These are phyloP conservation scores for Aspergillus puulaauensis DNA, from an alignment of 2,329 filamentous ascomycete genomes.

Conservation along the genomic window DNA sequence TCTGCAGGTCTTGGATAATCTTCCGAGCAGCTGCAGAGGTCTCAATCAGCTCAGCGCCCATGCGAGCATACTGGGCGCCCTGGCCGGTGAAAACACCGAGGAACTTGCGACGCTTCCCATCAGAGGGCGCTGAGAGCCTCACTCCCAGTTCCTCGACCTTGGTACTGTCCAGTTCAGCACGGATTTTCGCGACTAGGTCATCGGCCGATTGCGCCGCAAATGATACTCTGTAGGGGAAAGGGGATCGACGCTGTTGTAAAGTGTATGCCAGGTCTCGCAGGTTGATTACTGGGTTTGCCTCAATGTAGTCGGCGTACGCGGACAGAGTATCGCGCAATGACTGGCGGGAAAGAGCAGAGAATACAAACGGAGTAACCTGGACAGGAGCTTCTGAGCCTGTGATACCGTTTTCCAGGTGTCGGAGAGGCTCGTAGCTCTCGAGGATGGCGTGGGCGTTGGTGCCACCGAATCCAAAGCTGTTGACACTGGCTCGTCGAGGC, in stretches of 20 bases:
- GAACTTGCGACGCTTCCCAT: background rate
- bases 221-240: background rate
- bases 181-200: background rate
- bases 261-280: background rate
- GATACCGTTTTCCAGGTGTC: background rate
- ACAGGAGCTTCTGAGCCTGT: background rate
- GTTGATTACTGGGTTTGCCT: background rate
- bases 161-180: background rate
- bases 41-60: constrained; percentile 3
- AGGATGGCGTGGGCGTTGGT: constrained; percentile 17
- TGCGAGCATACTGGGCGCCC: constrained; percentile 22
- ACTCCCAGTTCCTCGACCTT: background rate
- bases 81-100: constrained; percentile 14
- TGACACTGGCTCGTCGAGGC: background rate
- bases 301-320: background rate
- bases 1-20: background rate
- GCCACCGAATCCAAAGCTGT: constrained; percentile 12
- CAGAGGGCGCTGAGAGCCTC: background rate
- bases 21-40: background rate
- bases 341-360: background rate
- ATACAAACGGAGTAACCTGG: background rate
- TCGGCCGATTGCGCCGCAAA: background rate
- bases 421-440: constrained; percentile 2
- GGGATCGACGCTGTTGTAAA: background rate
- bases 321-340: background rate